Percentiles rank a stretch among this genome's conserved stretches.
Conservation (phyloP, 768 basidiomycete species). For the Rhodotorula toruloides region DNA sequence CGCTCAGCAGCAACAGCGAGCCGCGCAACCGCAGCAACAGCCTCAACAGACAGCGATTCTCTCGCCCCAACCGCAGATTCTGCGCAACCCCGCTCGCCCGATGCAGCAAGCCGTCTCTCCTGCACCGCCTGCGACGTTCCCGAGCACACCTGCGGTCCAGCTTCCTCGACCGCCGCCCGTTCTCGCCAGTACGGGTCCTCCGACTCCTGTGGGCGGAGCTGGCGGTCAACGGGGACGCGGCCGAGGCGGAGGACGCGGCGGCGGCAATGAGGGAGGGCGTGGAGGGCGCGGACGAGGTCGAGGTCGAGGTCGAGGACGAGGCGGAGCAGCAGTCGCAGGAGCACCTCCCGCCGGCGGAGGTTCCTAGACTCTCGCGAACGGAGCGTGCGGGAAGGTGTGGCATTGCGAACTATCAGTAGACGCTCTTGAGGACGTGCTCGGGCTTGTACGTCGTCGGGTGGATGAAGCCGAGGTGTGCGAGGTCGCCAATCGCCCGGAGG, state of each 20-base stretch:
- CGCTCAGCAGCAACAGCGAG: neutral
- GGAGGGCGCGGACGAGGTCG: constrained; percentile 7
- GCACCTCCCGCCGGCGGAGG: neutral
- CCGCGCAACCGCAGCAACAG: neutral
- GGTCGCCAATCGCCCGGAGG: constrained; percentile 36
- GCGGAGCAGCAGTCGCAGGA: neutral
- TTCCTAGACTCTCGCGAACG: neutral
- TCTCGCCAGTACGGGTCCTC: no score
- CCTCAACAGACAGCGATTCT: neutral
- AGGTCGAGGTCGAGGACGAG: constrained; percentile 5
- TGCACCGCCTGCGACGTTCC: neutral
- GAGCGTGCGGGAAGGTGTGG: neutral
- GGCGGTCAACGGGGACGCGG: neutral
- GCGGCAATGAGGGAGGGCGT: neutral
- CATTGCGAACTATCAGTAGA: no score
- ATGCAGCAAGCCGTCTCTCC: neutral
- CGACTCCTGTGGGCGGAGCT: no score
- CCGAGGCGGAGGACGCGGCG: neutral
- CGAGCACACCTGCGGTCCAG: no score
- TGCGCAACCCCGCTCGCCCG: neutral
- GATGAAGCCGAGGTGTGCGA: constrained; percentile 39
- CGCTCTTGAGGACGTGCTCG: constrained; percentile 40
- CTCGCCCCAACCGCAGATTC: constrained; percentile 9
- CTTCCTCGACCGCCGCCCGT: no score
- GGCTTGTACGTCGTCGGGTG: constrained; percentile 38